These are phyloP conservation scores for Rhynchospora pubera DNA, from an alignment of 176 grass and related monocot species.

Conservation along the genomic window DNA sequence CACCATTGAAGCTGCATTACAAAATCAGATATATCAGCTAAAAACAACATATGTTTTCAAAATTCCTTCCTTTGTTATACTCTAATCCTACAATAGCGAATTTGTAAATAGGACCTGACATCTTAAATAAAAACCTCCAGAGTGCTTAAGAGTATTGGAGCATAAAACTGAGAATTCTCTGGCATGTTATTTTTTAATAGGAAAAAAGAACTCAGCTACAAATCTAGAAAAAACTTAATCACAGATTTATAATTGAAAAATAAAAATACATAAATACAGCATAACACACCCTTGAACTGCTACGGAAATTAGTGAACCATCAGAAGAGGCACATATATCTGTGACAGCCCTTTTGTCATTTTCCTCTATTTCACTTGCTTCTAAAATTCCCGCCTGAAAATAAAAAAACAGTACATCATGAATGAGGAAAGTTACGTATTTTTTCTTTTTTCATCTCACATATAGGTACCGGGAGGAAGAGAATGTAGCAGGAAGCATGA, in stretches of 20 bases:
- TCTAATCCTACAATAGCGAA: neutral
- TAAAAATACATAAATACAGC: neutral
- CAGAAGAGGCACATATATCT: constrained; percentile 49
- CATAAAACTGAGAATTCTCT: neutral
- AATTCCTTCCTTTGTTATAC: neutral
- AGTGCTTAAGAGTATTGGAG: constrained; percentile 17
- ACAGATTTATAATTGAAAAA: neutral
- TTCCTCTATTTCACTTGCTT: constrained; percentile 42
- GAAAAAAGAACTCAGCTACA: neutral
- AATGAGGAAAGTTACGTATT: neutral
- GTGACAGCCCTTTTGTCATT: constrained; percentile 48
- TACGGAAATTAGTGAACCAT: constrained; percentile 62
- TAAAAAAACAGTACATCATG: constrained; percentile 23
- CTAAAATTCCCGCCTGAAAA: constrained; percentile 34
- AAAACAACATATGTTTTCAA: neutral
- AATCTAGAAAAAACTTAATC: neutral
- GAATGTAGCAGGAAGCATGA: neutral
- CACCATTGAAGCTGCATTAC: constrained; percentile 60
- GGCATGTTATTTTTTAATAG: neutral
- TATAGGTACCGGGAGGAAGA: neutral
- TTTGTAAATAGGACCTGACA: neutral
- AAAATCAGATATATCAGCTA: constrained; percentile 18
- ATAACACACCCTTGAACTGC: constrained; percentile 65
- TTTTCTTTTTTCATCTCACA: neutral
- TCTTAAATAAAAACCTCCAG: neutral